phyloP scores from a whole-genome alignment of 176 grass and related monocot species.

The Alloteropsis semialata region DNA sequence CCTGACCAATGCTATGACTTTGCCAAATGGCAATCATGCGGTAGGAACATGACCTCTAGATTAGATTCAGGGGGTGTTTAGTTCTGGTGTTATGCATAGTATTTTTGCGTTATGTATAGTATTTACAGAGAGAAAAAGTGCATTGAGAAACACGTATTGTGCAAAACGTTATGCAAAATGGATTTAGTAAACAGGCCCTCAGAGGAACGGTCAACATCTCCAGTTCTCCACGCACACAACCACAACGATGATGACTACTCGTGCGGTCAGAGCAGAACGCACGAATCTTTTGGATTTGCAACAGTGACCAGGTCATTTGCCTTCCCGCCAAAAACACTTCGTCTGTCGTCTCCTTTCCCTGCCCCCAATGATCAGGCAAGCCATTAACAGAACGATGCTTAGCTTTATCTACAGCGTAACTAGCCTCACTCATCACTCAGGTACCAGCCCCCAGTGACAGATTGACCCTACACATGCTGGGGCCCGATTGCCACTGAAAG shows the following conservation, averaged over 20 bases:
- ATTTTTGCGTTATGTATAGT: too few relatives aligned
- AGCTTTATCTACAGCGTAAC: neutral
- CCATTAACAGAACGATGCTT: neutral
- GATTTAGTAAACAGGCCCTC: too few relatives aligned
- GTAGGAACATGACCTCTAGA: neutral
- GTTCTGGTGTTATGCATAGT: too few relatives aligned
- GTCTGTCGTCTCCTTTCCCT: constrained; percentile 20
- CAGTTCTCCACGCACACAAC: neutral
- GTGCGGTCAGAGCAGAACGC: neutral
- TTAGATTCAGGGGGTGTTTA: too few relatives aligned
- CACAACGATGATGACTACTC: neutral
- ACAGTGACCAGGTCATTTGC: neutral
- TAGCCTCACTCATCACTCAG: neutral
- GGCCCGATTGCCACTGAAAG: neutral
- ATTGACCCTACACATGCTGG: neutral
- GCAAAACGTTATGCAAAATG: too few relatives aligned
- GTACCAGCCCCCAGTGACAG: neutral
- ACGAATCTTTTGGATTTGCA: constrained; percentile 25
- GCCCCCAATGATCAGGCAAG: constrained; percentile 17
- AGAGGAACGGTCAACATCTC: neutral
- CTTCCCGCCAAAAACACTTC: constrained; percentile 35
- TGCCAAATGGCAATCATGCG: neutral
- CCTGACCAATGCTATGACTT: neutral
- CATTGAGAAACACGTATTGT: too few relatives aligned
- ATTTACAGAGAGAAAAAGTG: too few relatives aligned